phyloP scores from a whole-genome alignment of 495 filamentous ascomycete species.

The Podospora didyma region DNA sequence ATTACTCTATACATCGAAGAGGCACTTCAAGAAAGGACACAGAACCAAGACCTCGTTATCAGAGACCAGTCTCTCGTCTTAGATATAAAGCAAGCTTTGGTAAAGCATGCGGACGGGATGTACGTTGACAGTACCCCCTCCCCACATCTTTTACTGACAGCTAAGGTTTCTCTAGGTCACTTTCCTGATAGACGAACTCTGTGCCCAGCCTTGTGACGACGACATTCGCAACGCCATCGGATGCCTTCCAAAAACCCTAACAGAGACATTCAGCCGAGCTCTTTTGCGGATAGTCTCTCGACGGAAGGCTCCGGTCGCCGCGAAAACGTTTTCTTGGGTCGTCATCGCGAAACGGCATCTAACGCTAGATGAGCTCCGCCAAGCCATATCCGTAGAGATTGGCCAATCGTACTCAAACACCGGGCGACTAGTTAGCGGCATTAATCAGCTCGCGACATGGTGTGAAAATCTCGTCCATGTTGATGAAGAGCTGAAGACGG shows the following conservation, averaged over 20 bases:
- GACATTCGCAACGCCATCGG: neutral
- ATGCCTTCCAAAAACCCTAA: constrained; percentile 2
- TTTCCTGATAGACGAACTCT: constrained; percentile 1
- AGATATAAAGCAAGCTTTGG: neutral
- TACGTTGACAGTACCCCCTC: neutral
- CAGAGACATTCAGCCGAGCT: neutral
- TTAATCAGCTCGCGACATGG: neutral
- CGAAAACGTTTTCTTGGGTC: constrained; percentile 5
- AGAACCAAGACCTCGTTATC: neutral
- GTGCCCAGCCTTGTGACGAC: neutral
- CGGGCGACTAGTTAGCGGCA: neutral
- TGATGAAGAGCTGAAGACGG: constrained; percentile 3
- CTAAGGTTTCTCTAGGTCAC: neutral
- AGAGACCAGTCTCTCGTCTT: neutral
- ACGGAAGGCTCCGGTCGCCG: constrained; percentile 1
- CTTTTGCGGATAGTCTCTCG: constrained; percentile 1
- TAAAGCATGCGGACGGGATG: neutral
- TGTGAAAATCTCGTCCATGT: constrained; percentile 6
- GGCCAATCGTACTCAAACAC: neutral
- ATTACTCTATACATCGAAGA: neutral
- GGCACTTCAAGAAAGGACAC: neutral
- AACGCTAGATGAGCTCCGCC: constrained; percentile 1
- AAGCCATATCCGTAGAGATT: constrained; percentile 2
- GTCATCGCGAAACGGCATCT: constrained; percentile 1
- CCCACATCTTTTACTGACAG: neutral